These are phyloP conservation scores for Metarhizium robertsii DNA, from an alignment of 2,329 filamentous ascomycete species.

Conservation along the genomic window DNA sequence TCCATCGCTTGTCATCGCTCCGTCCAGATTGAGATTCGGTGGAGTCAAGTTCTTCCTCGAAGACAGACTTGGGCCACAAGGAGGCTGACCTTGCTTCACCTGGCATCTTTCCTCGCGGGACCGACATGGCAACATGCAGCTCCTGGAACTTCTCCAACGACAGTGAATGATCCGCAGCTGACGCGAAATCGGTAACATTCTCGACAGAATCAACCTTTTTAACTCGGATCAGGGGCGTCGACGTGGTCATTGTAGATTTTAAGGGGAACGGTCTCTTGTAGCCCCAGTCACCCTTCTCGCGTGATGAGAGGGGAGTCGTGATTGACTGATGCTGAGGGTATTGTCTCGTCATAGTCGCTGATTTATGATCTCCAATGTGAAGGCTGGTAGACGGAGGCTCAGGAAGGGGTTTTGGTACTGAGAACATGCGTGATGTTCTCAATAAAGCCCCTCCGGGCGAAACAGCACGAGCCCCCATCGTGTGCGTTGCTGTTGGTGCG, in stretches of 20 bases:
- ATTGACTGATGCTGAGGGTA: conserved; percentile 81
- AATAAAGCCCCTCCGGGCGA: conserved; percentile 63
- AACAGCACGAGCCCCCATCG: conserved; percentile 27
- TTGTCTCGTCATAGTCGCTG: conserved; percentile 49
- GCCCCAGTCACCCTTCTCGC: conserved; percentile 80
- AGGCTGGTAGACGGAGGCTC: conserved; percentile 42
- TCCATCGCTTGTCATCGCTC: conserved; percentile 47
- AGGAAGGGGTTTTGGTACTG: conserved; percentile 68
- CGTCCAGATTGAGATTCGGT: conserved; percentile 31
- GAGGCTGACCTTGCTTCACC: conserved; percentile 5
- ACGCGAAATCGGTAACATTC: conserved; percentile 81
- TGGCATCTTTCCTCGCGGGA: conserved; percentile 26
- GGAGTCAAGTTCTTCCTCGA: conserved; percentile 48
- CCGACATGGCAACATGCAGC: conserved; percentile 61
- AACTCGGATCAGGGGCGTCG: conserved; percentile 68
- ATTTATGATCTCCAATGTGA: conserved; percentile 25
- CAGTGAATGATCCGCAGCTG: conserved; percentile 70
- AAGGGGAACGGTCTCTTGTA: conserved; percentile 77
- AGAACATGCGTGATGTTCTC: conserved; percentile 82
- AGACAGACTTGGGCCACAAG: conserved; percentile 40
- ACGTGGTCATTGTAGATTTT: conserved; percentile 61
- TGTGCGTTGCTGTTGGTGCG: conserved; percentile 15
- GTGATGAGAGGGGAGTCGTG: conserved; percentile 63
- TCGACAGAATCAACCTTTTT: conserved; percentile 75
- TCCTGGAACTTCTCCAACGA: conserved; percentile 83